Percentiles rank a stretch among this genome's conserved stretches.
Evolutionary conservation across 2,329 filamentous ascomycete species (phyloP).

Genomic region (Trichoderma brevicompactum): DNA sequence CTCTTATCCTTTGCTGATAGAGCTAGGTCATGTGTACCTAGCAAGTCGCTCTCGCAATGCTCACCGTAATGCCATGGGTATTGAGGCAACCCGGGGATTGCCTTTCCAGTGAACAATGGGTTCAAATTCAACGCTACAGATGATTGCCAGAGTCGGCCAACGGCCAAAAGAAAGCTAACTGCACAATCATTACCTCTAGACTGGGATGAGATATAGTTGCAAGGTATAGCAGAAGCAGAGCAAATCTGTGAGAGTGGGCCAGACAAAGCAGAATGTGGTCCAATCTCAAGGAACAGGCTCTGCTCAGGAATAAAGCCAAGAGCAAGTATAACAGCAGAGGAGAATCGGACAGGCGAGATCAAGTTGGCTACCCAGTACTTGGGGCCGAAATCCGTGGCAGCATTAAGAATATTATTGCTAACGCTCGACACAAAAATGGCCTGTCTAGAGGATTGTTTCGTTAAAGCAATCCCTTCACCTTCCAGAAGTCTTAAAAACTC

Average conservation of each 20-base stretch:
- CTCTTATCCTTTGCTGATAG: slow-evolving; percentile 15
- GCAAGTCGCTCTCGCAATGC: not conserved
- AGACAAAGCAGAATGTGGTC: slow-evolving; percentile 33
- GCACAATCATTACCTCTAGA: not conserved
- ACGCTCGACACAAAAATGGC: slow-evolving; percentile 20
- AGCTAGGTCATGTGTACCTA: not conserved
- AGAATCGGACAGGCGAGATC: slow-evolving; percentile 35
- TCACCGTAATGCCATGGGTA: not conserved
- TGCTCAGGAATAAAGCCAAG: not conserved
- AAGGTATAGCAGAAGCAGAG: not conserved
- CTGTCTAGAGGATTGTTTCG: not conserved
- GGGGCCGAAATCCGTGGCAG: slow-evolving; percentile 3
- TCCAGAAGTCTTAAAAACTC: not conserved
- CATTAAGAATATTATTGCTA: not conserved
- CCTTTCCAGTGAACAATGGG: slow-evolving; percentile 13
- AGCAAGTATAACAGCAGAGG: slow-evolving; percentile 20
- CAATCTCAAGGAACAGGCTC: slow-evolving; percentile 34
- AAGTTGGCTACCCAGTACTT: slow-evolving; percentile 39
- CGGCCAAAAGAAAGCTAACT: slow-evolving; percentile 6
- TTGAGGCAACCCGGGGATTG: slow-evolving; percentile 5
- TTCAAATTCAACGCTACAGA: not conserved
- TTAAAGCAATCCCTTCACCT: not conserved
- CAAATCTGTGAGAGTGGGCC: slow-evolving; percentile 32
- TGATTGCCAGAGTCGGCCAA: slow-evolving; percentile 16
- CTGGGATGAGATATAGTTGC: slow-evolving; percentile 17